Evolutionary conservation across 2,329 filamentous ascomycete species (phyloP).

Genomic region (Juglanconis sp.): DNA sequence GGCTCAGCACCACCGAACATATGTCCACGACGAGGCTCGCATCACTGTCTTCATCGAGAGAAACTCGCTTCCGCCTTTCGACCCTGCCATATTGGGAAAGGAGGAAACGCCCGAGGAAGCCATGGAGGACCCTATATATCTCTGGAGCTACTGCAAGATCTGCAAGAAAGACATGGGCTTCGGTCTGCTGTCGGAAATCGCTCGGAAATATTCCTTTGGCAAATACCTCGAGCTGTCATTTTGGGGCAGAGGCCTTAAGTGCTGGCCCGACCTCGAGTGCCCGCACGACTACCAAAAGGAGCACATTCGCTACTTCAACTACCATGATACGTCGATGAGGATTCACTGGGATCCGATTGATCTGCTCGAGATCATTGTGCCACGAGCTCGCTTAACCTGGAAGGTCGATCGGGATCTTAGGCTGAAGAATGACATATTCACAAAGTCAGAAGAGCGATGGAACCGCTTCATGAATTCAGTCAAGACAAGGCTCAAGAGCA

Average conservation of each 20-base stretch:
- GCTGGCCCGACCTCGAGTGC: constrained; percentile 68
- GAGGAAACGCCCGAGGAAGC: constrained; percentile 46
- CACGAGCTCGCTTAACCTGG: constrained; percentile 87
- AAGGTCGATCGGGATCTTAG: constrained; percentile 92
- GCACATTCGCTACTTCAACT: constrained; percentile 89
- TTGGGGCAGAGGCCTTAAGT: constrained; percentile 82
- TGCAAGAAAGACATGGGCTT: constrained; percentile 89
- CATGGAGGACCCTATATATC: constrained; percentile 68
- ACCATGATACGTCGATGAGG: constrained; percentile 77
- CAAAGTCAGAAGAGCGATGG: constrained; percentile 76
- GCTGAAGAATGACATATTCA: constrained; percentile 89
- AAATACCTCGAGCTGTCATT: constrained; percentile 98
- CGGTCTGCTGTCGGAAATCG: constrained; percentile 86
- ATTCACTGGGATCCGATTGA: constrained; percentile 93
- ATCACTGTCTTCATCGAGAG: constrained; percentile 88
- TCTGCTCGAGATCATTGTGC: constrained; percentile 90
- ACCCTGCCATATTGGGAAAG: constrained; percentile 46
- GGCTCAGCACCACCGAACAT: constrained; percentile 91
- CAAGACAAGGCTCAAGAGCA: constrained; percentile 76
- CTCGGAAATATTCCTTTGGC: constrained; percentile 97
- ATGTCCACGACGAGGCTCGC: constrained; percentile 93
- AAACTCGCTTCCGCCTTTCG: constrained; percentile 39
- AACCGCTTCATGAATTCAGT: constrained; percentile 86
- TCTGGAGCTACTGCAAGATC: constrained; percentile 96
- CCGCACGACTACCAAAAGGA: constrained; percentile 90